These are phyloP conservation scores for Debaryomyces fabryi DNA, from an alignment of 1,139 yeast species.

Conservation along the genomic window DNA sequence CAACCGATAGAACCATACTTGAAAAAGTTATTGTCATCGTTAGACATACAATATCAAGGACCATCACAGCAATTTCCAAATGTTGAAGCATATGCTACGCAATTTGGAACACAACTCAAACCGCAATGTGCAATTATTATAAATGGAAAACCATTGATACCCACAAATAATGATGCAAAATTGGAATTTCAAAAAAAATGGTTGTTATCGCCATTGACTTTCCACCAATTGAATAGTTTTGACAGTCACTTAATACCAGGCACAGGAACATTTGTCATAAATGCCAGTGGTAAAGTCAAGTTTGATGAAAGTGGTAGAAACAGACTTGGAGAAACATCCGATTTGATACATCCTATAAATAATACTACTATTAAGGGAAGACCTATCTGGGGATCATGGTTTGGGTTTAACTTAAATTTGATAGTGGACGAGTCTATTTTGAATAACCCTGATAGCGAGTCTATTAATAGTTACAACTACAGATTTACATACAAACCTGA, in stretches of 20 bases:
- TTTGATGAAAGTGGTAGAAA: slow-evolving; percentile 76
- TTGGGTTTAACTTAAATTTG: slow-evolving; percentile 62
- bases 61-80: slow-evolving; percentile 31
- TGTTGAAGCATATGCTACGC: slow-evolving; percentile 55
- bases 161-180: slow-evolving; percentile 46
- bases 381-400: slow-evolving; percentile 66
- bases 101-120: slow-evolving; percentile 51
- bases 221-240: slow-evolving; percentile 61
- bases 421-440: slow-evolving; percentile 61
- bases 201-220: slow-evolving; percentile 61
- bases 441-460: slow-evolving; percentile 41
- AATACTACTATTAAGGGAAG: slow-evolving; percentile 25
- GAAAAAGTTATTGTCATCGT: slow-evolving; percentile 39
- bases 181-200: slow-evolving; percentile 66
- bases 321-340: slow-evolving; percentile 63
- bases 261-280: slow-evolving; percentile 55
- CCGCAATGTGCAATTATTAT: slow-evolving; percentile 54
- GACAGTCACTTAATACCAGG: slow-evolving; percentile 79
- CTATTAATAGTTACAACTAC: slow-evolving; percentile 63
- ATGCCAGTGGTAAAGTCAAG: slow-evolving; percentile 64
- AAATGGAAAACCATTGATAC: slow-evolving; percentile 64
- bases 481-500: slow-evolving; percentile 66
- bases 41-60: slow-evolving; percentile 37
- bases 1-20: slow-evolving; percentile 50
- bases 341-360: slow-evolving; percentile 29